Base-by-base conservation (phyloP, 2,329 filamentous ascomycete genomes). In the Fusarium beomiforme region DNA sequence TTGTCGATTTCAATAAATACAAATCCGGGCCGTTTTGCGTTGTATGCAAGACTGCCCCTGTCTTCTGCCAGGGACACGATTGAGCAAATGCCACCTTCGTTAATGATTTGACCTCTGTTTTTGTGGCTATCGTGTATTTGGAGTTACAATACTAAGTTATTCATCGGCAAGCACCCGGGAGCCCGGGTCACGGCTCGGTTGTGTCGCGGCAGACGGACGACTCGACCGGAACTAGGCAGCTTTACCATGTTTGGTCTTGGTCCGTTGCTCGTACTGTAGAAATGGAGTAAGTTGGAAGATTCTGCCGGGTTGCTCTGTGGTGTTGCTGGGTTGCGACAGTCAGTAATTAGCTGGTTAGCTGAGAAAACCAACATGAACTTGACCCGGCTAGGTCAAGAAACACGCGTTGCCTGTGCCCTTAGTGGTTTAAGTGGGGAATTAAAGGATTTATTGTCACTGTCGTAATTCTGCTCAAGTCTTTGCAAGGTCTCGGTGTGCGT, bases 141-240 rank as follows among this genome's bases (percentile, higher is more conserved):
- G 36, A 42, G 36, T 47, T 41, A 39, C 33, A 53, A 56, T 26
- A 39, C 41, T 41, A n/a, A 36, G 24, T 65, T 58, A 36, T 60
- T 55, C 55, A 53, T 70, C 69, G 70, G 70, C 58, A 64, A 70
- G 70, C 60, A 73, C 70, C 70, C 70, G 69, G 69, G 61, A 72
- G 65, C 70, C 67, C 70, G 66, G 66, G 62, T 70, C 70, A 64
- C 58, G 70, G 70, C 66, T 72, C 64, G 69, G 69, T 55, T 71
- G 59, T 64, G 59, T 71, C 69, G 68, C 64, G 69, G 69, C 59
- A 51, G 43, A 50, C 69, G 69, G 68, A 44, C 54, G 64, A 71
- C 64, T 71, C 59, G 68, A 71, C 68, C 68, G 68, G 68, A 59
- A 46, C 65, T 71, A 71, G 68, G 44, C 13, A 57, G 61, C 63